Evolutionary conservation across 1,284 basidiomycete genomes (phyloP).

Genomic region (Pterulicium gracile): DNA sequence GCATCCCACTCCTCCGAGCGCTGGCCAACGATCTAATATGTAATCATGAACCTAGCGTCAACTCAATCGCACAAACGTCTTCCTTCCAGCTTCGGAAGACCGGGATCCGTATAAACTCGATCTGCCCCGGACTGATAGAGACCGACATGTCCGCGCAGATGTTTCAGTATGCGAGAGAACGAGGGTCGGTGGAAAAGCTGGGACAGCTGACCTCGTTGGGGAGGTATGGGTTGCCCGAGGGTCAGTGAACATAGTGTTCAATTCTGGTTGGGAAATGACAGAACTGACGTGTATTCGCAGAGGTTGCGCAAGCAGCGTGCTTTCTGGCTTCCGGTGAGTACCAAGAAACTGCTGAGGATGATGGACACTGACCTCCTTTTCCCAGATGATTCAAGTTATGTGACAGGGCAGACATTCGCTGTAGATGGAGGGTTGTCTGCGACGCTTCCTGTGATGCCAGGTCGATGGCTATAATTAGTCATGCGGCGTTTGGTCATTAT

Average conservation of each 20-base stretch:
- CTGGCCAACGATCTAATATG: background rate
- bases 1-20: background rate
- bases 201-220: conserved; percentile 83
- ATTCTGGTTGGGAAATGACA: conserved; percentile 6
- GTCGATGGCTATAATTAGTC: background rate
- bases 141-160: conserved; percentile 74
- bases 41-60: conserved; percentile 41
- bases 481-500: background rate
- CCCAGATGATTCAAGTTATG: conserved; percentile 84
- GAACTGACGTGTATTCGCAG: too few species aligned
- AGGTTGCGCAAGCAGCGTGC: conserved; percentile 76
- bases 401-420: conserved; percentile 83
- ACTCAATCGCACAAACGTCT: conserved; percentile 76
- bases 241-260: conserved; percentile 22
- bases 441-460: background rate
- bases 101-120: conserved; percentile 81
- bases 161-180: conserved; percentile 69
- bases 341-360: conserved; percentile 3
- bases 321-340: conserved; percentile 79
- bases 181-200: conserved; percentile 66
- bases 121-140: conserved; percentile 89
- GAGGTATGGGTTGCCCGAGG: conserved; percentile 71
- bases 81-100: conserved; percentile 75
- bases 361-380: background rate
- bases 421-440: conserved; percentile 56